These are phyloP conservation scores for Salvia sclarea DNA, from an alignment of 305 asterid genomes.

Conservation along the genomic window DNA sequence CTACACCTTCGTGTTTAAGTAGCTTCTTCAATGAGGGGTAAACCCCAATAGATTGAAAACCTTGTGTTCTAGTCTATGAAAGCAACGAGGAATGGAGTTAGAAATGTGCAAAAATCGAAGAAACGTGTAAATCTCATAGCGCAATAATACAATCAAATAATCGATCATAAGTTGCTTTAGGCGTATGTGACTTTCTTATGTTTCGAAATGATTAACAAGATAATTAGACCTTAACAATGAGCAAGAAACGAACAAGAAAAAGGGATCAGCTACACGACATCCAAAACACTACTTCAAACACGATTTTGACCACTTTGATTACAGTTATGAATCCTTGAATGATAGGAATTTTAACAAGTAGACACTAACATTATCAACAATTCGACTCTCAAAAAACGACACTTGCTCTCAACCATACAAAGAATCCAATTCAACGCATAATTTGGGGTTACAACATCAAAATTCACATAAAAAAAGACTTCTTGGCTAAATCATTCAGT, in stretches of 20 bases:
- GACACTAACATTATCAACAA: not conserved
- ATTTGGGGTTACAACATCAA: not conserved
- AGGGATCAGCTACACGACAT: not conserved
- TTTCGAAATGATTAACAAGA: not conserved
- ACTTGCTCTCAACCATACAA: not conserved
- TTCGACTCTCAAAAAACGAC: not conserved
- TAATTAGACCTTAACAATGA: not conserved
- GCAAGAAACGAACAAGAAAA: not conserved
- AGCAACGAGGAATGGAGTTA: conserved; percentile 20
- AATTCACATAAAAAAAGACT: not conserved
- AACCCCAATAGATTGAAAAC: conserved; percentile 80
- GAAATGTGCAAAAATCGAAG: conserved; percentile 1
- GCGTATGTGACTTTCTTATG: not conserved
- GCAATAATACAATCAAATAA: not conserved
- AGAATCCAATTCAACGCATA: not conserved
- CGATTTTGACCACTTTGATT: not conserved
- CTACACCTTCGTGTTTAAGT: conserved; percentile 76
- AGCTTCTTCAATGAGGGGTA: conserved; percentile 82
- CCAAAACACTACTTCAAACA: not conserved
- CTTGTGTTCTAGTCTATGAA: conserved; percentile 81
- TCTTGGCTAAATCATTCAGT: no score
- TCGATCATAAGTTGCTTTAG: not conserved
- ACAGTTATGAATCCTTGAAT: not conserved
- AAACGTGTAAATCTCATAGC: not conserved
- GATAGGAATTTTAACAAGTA: not conserved